Evolutionary conservation across 1,139 yeast genomes (phyloP).

Genomic region (Torulaspora pretoriensis): DNA sequence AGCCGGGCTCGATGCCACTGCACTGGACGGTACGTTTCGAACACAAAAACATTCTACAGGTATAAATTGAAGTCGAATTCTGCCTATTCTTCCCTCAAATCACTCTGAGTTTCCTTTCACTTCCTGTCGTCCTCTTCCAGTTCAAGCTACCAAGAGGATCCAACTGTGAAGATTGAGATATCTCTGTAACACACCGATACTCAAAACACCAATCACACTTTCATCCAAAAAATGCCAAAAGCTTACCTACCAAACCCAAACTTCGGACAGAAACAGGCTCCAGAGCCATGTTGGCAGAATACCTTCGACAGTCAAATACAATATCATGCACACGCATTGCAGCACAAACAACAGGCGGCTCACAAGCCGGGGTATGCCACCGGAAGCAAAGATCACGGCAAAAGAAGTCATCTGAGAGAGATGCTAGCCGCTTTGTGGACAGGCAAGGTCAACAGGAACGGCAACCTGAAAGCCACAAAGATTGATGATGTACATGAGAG

Average conservation of each 20-base stretch:
- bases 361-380: not conserved
- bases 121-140: too few relatives aligned
- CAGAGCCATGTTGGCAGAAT: not conserved
- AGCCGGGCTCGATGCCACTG: not conserved
- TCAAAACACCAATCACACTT: not conserved
- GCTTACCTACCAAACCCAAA: constrained; percentile 1
- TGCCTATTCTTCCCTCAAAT: not conserved
- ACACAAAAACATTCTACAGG: not conserved
- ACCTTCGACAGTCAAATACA: not conserved
- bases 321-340: not conserved
- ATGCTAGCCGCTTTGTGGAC: not conserved
- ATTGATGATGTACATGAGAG: not conserved
- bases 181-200: not conserved
- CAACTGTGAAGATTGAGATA: not conserved
- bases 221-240: constrained; percentile 1
- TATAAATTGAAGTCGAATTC: not conserved
- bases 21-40: not conserved
- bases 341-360: too few relatives aligned
- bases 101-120: not conserved
- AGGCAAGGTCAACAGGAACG: not conserved
- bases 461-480: not conserved
- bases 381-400: not conserved
- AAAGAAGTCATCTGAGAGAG: not conserved
- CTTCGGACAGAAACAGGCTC: not conserved
- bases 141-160: not conserved